A percentile compares a stretch with the other conserved stretches of the same genome.
phyloP scores from a whole-genome alignment of 495 filamentous ascomycete species.

The Aspergillus avenaceus region DNA sequence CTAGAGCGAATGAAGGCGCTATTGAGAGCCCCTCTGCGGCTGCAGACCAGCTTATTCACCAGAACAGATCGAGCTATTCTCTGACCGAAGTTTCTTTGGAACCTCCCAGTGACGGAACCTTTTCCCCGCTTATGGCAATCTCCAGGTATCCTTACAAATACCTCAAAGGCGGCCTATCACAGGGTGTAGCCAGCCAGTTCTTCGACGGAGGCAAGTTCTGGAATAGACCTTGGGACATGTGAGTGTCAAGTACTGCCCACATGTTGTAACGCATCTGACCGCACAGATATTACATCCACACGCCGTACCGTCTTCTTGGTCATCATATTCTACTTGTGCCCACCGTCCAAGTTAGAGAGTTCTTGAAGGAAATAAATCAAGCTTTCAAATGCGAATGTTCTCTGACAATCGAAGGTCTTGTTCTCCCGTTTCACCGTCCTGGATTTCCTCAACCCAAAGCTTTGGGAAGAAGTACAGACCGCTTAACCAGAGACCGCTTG shows the following conservation, averaged over 20 bases:
- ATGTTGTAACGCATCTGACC: not conserved
- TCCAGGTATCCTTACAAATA: constrained; percentile 58
- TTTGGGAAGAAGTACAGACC: constrained; percentile 50
- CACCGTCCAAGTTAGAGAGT: constrained; percentile 52
- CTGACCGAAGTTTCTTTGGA: not conserved
- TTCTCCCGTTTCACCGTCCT: constrained; percentile 51
- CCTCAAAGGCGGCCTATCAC: constrained; percentile 39
- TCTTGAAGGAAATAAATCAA: constrained; percentile 57
- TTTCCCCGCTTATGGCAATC: constrained; percentile 58
- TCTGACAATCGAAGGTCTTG: constrained; percentile 54
- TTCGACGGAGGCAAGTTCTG: constrained; percentile 58
- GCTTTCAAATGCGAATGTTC: constrained; percentile 40
- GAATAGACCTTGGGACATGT: constrained; percentile 69
- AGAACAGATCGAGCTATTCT: too few relatives aligned
- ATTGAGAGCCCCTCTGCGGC: too few relatives aligned
- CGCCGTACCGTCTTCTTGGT: constrained; percentile 34
- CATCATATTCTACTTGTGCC: constrained; percentile 62
- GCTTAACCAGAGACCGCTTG: constrained; percentile 28
- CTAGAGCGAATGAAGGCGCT: too few relatives aligned
- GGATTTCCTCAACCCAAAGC: constrained; percentile 59
- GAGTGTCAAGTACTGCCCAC: constrained; percentile 30
- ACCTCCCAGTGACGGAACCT: constrained; percentile 24
- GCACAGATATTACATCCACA: constrained; percentile 63
- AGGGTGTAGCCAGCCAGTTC: constrained; percentile 47
- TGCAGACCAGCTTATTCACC: too few relatives aligned